These are phyloP conservation scores for Blastocystis sp. DNA, from an alignment of 352 stramenopile genomes.

Conservation along the genomic window DNA sequence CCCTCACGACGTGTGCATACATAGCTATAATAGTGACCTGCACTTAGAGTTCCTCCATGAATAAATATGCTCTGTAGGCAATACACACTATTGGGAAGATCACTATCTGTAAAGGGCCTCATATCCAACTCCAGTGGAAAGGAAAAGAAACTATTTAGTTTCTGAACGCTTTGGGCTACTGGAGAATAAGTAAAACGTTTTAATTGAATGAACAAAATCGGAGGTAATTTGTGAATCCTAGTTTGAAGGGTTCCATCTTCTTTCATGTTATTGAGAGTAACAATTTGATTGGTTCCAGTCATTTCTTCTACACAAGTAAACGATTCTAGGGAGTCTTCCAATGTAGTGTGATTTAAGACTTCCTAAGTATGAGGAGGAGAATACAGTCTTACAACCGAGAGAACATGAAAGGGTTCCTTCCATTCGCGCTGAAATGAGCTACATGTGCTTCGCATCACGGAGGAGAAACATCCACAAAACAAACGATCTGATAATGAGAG, in stretches of 20 bases:
- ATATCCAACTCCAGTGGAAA: slow-evolving; percentile 12
- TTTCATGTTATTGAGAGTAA: background rate
- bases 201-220: slow-evolving; percentile 8
- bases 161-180: background rate
- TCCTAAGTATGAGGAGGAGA: background rate
- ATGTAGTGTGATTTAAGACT: background rate
- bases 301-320: background rate
- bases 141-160: background rate
- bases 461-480: slow-evolving; percentile 19
- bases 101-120: background rate
- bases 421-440: background rate
- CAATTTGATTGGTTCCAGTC: background rate
- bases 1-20: background rate
- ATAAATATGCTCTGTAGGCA: slow-evolving; percentile 22
- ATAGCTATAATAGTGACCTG: slow-evolving; percentile 20
- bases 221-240: background rate
- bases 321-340: background rate
- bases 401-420: slow-evolving; percentile 43
- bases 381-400: background rate
- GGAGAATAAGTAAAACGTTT: background rate
- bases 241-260: background rate
- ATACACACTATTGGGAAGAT: background rate
- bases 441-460: background rate
- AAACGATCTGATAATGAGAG: background rate
- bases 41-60: background rate